Base-by-base conservation (phyloP, 352 stramenopile genomes). In the Phytophthora crassamura region DNA sequence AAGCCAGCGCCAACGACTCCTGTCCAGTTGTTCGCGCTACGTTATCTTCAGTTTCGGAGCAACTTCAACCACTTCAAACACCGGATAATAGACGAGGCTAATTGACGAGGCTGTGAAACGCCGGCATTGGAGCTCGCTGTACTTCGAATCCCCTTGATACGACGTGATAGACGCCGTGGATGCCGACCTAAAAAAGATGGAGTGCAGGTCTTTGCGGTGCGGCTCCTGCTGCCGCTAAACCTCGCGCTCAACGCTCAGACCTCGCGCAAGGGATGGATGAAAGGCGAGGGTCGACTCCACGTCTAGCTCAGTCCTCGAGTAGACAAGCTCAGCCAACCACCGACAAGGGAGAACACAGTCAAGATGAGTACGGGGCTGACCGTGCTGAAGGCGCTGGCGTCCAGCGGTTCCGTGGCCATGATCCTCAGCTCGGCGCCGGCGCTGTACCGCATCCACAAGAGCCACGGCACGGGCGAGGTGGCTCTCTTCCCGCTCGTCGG, bases 361-460 rank as follows among this genome's bases (percentile, higher is more conserved):
- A 56, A 56, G n/a, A 75, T 75, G 67, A 68, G 52, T 30, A 51
- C 39, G 14, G 62, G 67, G 5, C 50, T 69, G 7, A 49, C 57
- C 1, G 33, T 78, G 33, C 28, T 79, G 25, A 70, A 82, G 49
- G 46, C 60, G 8, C 35, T 80, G 57, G 64, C 70, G 15, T 75
- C 74, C 20, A 58, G 64, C 33, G 74, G 59, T 35, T 80, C 75
- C 7, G 66, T 81, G 11, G 62, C 54, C 43, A 75, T 71, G 30
- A 73, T 82, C n/a, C 63, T 84, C 12, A 58, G 61, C 28, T 56
- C 67, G 11, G 42, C 65, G 16, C 68, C 68, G 40, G 66, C 64
- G 10, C 62, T 80, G n/a, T 72, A 72, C 52, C 32, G 28, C 16
- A 77, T 83, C 48, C 59, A 76, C 60, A 74, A 76, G 54, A 41